A percentile compares a stretch with the other conserved stretches of the same genome.
phyloP scores from a whole-genome alignment of 495 filamentous ascomycete genomes.

The Aspergillus cavernicola region DNA sequence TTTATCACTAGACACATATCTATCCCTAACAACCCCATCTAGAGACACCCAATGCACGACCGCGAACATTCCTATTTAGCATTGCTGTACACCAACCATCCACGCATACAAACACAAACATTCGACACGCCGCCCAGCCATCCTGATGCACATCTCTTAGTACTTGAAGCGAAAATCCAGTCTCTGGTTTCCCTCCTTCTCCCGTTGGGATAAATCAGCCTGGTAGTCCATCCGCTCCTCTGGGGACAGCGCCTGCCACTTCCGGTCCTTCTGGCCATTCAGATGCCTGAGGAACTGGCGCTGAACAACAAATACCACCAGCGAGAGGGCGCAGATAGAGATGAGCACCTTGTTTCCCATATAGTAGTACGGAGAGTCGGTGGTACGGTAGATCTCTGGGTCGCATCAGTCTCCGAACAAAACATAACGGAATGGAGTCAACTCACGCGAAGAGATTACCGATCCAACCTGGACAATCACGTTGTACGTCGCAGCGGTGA shows the following conservation, averaged over 20 bases:
- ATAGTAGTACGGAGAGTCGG: constrained; percentile 36
- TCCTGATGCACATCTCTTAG: background rate
- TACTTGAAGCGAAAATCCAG: constrained; percentile 39
- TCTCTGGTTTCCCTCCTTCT: constrained; percentile 34
- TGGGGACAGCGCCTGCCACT: constrained; percentile 32
- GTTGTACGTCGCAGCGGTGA: constrained; percentile 45
- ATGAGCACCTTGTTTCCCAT: constrained; percentile 38
- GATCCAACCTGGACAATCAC: constrained; percentile 38
- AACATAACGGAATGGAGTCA: background rate
- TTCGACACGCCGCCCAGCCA: background rate
- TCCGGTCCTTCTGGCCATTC: constrained; percentile 35
- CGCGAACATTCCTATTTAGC: background rate
- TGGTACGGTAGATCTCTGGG: constrained; percentile 32
- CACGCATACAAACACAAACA: too few species aligned
- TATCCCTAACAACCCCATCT: background rate
- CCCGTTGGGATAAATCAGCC: constrained; percentile 25
- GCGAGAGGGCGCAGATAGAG: constrained; percentile 28
- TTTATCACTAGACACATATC: background rate
- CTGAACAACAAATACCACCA: constrained; percentile 29
- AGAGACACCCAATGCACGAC: background rate
- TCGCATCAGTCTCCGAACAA: background rate
- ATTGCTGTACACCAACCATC: background rate
- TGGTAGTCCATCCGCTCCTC: constrained; percentile 34
- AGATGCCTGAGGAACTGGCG: constrained; percentile 26
- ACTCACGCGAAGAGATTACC: constrained; percentile 28